A percentile compares a stretch with the other conserved stretches of the same genome.
phyloP scores from a whole-genome alignment of 495 filamentous ascomycete species.

The Xylaria grammica region DNA sequence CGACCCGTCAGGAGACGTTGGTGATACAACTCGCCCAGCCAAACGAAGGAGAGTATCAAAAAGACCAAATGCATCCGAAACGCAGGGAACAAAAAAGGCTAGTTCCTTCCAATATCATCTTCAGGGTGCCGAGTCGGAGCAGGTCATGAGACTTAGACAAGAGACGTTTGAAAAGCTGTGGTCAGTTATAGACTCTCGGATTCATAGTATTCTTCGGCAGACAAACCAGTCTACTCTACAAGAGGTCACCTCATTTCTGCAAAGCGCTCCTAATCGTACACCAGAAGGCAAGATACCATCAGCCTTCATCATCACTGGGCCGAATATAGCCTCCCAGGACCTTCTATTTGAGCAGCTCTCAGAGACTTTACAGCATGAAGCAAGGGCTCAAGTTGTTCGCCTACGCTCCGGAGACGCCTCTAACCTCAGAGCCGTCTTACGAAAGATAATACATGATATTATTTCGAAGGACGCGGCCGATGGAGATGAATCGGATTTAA shows the following conservation, averaged over 20 bases:
- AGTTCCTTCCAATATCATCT: slow-evolving; percentile 64
- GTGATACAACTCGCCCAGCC: slow-evolving; percentile 55
- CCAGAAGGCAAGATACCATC: slow-evolving; percentile 66
- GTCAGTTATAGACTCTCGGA: slow-evolving; percentile 67
- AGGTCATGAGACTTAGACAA: slow-evolving; percentile 60
- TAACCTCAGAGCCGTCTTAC: slow-evolving; percentile 83
- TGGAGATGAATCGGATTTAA: slow-evolving; percentile 52
- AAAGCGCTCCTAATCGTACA: slow-evolving; percentile 45
- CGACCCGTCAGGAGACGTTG: slow-evolving; percentile 50
- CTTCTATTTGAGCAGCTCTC: slow-evolving; percentile 73
- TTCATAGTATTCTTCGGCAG: slow-evolving; percentile 66
- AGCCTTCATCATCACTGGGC: slow-evolving; percentile 81
- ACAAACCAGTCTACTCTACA: slow-evolving; percentile 65
- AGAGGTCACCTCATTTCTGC: slow-evolving; percentile 70
- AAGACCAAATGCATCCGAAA: slow-evolving; percentile 33
- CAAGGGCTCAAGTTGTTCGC: slow-evolving; percentile 64
- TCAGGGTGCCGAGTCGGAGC: slow-evolving; percentile 61
- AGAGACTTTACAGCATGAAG: slow-evolving; percentile 53
- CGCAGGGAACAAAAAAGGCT: slow-evolving; percentile 21
- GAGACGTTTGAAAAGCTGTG: slow-evolving; percentile 70
- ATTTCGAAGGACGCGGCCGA: slow-evolving; percentile 46
- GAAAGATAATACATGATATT: slow-evolving; percentile 78
- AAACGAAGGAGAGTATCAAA: slow-evolving; percentile 67
- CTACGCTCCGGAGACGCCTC: slow-evolving; percentile 77
- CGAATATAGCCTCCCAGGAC: slow-evolving; percentile 81